Evolutionary conservation across 306 rosid species (phyloP).

Genomic region (Hippophae rhamnoides): DNA sequence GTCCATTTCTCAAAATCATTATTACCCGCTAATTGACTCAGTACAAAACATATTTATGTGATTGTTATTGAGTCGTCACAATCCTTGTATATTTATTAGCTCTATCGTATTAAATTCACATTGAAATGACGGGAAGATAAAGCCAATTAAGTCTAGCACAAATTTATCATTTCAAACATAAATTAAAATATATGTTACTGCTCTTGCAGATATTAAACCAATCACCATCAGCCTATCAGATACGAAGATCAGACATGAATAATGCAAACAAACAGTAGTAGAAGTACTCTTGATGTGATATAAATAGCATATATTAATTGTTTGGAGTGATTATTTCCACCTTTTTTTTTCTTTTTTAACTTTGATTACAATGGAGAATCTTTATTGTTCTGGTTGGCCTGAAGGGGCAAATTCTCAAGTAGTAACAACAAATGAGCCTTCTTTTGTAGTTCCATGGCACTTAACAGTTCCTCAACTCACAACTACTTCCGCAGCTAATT

Average conservation of each 20-base stretch:
- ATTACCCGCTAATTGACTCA: slow-evolving; percentile 8
- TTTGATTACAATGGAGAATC: slow-evolving; percentile 41
- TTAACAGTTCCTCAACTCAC: slow-evolving; percentile 22
- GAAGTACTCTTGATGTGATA: slow-evolving; percentile 17
- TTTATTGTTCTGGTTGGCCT: slow-evolving; percentile 36
- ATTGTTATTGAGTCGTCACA: background rate
- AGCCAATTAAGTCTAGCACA: slow-evolving; percentile 28
- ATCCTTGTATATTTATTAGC: slow-evolving; percentile 17
- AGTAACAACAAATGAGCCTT: slow-evolving; percentile 25
- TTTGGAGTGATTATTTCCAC: slow-evolving; percentile 9
- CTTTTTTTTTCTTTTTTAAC: background rate
- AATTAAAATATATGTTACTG: slow-evolving; percentile 24
- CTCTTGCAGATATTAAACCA: slow-evolving; percentile 35
- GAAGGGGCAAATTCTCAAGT: slow-evolving; percentile 13
- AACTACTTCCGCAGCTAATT: slow-evolving; percentile 28
- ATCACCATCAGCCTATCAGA: slow-evolving; percentile 34
- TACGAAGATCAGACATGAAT: slow-evolving; percentile 43
- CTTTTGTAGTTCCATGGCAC: slow-evolving; percentile 32
- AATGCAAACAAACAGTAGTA: slow-evolving; percentile 39
- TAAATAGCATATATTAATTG: slow-evolving; percentile 31
- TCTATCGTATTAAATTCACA: slow-evolving; percentile 17
- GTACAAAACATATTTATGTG: slow-evolving; percentile 5
- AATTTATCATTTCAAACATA: slow-evolving; percentile 41
- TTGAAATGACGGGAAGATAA: slow-evolving; percentile 47
- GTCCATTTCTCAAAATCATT: slow-evolving; percentile 19